A percentile compares a stretch with the other conserved stretches of the same genome.
Evolutionary conservation across 225 moss, liverwort and hornwort genomes (phyloP).

Genomic region (Ulota crispa): DNA sequence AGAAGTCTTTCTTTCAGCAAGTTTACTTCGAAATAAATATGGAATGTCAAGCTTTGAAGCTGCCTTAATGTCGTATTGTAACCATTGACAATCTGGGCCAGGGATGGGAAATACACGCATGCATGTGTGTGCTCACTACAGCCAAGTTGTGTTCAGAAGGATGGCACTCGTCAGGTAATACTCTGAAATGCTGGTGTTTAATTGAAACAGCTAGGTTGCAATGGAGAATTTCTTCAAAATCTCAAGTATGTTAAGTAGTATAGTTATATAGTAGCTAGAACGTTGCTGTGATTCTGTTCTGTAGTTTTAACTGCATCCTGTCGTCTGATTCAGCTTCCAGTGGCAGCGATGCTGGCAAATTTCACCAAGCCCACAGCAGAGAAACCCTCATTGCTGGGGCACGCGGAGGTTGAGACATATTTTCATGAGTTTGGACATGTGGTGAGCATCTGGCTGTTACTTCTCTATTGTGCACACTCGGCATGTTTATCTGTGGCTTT

Average conservation of each 20-base stretch:
- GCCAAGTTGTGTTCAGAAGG: conserved; percentile 85
- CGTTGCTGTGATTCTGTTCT: background rate
- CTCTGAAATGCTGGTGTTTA: background rate
- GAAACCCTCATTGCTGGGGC: conserved; percentile 80
- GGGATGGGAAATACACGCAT: conserved; percentile 90
- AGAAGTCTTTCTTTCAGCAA: background rate
- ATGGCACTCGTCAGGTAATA: conserved; percentile 85
- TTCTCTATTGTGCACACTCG: background rate
- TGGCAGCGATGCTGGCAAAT: conserved; percentile 93
- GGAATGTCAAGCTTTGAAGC: background rate
- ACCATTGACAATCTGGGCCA: conserved; percentile 31
- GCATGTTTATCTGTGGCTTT: background rate
- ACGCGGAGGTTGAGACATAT: conserved; percentile 86
- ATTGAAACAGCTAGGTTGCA: background rate
- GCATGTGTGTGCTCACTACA: conserved; percentile 95
- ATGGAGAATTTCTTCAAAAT: background rate
- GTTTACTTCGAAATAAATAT: background rate
- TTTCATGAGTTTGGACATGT: conserved; percentile 99
- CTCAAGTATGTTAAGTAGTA: background rate
- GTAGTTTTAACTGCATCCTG: conserved; percentile 2
- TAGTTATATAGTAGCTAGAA: background rate
- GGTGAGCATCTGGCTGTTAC: conserved; percentile 50
- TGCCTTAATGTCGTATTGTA: background rate
- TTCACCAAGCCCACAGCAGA: conserved; percentile 77
- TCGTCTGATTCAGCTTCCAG: conserved; percentile 73